Base-by-base conservation (phyloP, 805 yeast species). In the Sugiyamaella boreocaroliniensis region DNA sequence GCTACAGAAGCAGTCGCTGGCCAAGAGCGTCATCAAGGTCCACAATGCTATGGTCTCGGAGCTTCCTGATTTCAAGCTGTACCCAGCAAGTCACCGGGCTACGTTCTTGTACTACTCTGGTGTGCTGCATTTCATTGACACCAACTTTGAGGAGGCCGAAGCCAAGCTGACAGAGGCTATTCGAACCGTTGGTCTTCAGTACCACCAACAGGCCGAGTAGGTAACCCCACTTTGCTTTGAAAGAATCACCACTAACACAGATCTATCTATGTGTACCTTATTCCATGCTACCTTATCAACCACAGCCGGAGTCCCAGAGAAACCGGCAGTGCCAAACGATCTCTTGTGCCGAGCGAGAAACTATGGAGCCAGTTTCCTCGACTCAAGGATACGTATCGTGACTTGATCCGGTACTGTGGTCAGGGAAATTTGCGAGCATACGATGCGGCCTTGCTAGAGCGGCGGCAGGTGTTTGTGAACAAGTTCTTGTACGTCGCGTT, bases 1-100 rank as follows among this genome's bases (percentile, higher is more conserved):
- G 59, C 70, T 88, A 58, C 75, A 77, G 45, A 86, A 85, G 61
- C 72, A 78, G 41, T 89, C 88, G 59, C 75, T 88, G 65, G 89
- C 92, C 34, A 81, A 81, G 59, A 83, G 86, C 48, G 74, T 88
- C 56, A 82, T 86, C 54, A 82, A 82, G 64, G 95, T 86, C 0
- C 68, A 87, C 34, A 74, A 72, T 29, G 78, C 83, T 12, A 75
- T 82, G 45, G 46, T 63, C 2, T 67, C 67, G 26, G 78, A 78
- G 46, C 67, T 85, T 45, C 92, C 92, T 0, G 62, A 71, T 7
- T 59, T 80, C 42, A 62, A 69, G 3, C 46, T 60, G 11, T 73
- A 72, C 14, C 76, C 77, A n/a, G 74, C 72, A 49, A 64, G 78
- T 0, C 84, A 83, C 48, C 73, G 79, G 2, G 79, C 83, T 40